Evolutionary conservation across 129 eudicot species (phyloP), one percentile per base, ranked within the genome.

Genomic region (Silybum marianum): DNA sequence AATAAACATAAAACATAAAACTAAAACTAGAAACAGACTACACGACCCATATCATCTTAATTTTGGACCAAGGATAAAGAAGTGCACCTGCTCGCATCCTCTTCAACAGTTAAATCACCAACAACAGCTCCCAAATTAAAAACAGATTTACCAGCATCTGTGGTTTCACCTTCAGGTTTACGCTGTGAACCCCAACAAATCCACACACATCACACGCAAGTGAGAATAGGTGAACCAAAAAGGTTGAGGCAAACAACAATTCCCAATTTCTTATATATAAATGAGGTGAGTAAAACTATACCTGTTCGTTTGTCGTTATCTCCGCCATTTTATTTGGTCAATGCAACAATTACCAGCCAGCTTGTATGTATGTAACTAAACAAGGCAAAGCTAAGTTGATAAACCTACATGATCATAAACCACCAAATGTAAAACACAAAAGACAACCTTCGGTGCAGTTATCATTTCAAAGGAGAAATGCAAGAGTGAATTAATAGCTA

Each of bases 81-180:
- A 73, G 66, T 26, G 77, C 65, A 93, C 98, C 97, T 94, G 90
- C 85, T 77, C 19, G 78, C 84, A 75, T 91, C 98, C 32, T 91
- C 98, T 58, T 91, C 95, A 14, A 84, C 82, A 51, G 94, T 85
- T 77, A 91, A 86, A 82, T 94, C 97, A 67, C 93, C 97, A 78
- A 90, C 93, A 76, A 94, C 93, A 6, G 91, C 88, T 73, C 93
- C 95, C 82, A 94, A 81, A 86, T 91, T 93, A 73, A 93, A 81
- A 38, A 81, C 85, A 48, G 85, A 76, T 71, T 84, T 83, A 66
- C 71, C 67, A 72, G 84, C 82, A 74, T 81, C 90, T 38, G 48
- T 70, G 22, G 86, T 32, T 77, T 80, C 85, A 65, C 65, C 91
- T 81, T 68, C 83, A 42, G 86, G 38, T 69, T 84, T 87, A 69